Base-by-base conservation (phyloP, 805 yeast genomes). In the Candida piceae region DNA sequence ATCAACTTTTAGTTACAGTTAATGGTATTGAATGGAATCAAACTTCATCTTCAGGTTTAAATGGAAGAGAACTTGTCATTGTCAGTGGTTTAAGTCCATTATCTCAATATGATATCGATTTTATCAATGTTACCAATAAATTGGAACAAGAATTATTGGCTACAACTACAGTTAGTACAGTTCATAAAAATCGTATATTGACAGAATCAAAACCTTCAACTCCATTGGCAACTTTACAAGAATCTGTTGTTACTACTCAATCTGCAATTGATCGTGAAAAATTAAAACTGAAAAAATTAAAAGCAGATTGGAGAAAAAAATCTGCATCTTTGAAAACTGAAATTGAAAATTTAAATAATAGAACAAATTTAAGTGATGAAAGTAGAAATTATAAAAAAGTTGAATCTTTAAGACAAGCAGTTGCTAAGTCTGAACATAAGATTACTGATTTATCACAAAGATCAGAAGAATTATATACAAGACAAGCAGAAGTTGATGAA, bases 11-110 rank as follows among this genome's bases (percentile, higher is more conserved):
- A 31, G 69, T 69, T 10, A 58, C 66, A 37, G 85, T 81, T 4
- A 80, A 81, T 48, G 86, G 85, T 16, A 70, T 80, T 16, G 67
- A 74, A 11, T 81, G 88, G 88, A 72, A 78, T 18, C 85, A 79
- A 50, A 76, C 77, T 2, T 67, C 78, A 0, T 66, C 74, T 26
- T 77, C 77, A 32, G 63, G 66, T 12, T 53, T 64, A 13, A 62
- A 62, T 16, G 69, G 69, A 22, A 72, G 72, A 31, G 74, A 72
- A 36, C 61, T 70, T 35, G 67, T 78, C n/a, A 69, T 78, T 1
- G 76, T 81, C 13, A 72, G 77, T 46, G 87, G 87, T 0, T 60
- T 81, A 26, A 75, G 80, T 21, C 84, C 86, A 2, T 53, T 70
- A 15, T 74, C 82, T 9, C 80, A 78, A 42, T 82, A 80, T 44